Conservation (phyloP, 306 rosid species). For the Inga laurina region DNA sequence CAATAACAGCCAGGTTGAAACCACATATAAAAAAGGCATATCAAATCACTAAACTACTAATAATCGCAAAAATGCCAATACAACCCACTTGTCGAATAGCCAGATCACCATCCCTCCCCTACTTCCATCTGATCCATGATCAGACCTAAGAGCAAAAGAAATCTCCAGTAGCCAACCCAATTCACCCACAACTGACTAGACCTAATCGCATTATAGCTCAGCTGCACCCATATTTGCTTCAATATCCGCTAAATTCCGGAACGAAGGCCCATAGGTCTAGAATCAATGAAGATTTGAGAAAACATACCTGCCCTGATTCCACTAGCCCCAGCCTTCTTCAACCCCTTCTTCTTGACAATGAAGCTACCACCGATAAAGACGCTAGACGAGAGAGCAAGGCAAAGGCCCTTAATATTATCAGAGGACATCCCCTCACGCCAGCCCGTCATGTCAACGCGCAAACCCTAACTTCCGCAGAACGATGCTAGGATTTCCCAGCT, state of each 20-base stretch:
- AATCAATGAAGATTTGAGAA: not conserved
- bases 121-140: slow-evolving; percentile 21
- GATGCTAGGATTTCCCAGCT: not conserved
- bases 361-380: slow-evolving; percentile 88
- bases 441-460: slow-evolving; percentile 35
- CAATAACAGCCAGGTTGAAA: slow-evolving; percentile 2
- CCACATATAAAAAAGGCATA: not conserved
- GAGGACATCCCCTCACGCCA: slow-evolving; percentile 90
- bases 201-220: not conserved
- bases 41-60: not conserved
- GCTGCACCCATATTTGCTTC: not conserved
- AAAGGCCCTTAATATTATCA: slow-evolving; percentile 75
- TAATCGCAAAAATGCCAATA: not conserved
- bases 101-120: not conserved
- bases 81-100: not conserved
- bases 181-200: not conserved
- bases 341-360: slow-evolving; percentile 89
- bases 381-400: slow-evolving; percentile 85
- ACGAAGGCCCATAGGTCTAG: not conserved
- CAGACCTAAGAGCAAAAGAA: not conserved
- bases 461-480: slow-evolving; percentile 39
- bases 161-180: slow-evolving; percentile 10
- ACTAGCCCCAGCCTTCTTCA: slow-evolving; percentile 88
- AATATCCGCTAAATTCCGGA: not conserved
- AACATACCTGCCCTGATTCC: slow-evolving; percentile 84